A percentile compares a stretch with the other conserved stretches of the same genome.
Conservation (phyloP, 768 basidiomycete genomes). For the Xerocomus spinulosus region DNA sequence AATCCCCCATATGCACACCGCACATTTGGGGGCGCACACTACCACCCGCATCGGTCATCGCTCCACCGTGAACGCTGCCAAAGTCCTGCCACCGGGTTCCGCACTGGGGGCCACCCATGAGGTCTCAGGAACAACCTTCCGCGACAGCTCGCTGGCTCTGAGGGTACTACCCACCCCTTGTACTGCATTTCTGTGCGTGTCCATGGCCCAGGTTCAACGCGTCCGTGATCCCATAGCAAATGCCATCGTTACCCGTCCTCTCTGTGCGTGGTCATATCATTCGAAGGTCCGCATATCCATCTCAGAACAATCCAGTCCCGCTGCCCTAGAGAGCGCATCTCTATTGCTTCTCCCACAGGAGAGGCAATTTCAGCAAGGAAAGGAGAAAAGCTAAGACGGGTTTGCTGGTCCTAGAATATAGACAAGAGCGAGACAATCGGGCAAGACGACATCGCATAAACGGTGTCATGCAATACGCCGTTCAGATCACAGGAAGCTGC, state of each 20-base stretch:
- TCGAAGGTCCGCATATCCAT: slow-evolving; percentile 6
- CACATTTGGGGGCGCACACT: slow-evolving; percentile 23
- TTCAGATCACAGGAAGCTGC: slow-evolving; percentile 3
- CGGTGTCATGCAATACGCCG: slow-evolving; percentile 12
- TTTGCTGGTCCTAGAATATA: slow-evolving; percentile 10
- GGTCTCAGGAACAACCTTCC: slow-evolving; percentile 1
- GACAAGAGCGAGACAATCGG: slow-evolving; percentile 13
- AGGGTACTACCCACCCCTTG: slow-evolving; percentile 13
- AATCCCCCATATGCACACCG: slow-evolving; percentile 24
- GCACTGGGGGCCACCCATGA: slow-evolving; percentile 5
- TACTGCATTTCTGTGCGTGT: slow-evolving; percentile 33
- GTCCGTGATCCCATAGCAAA: slow-evolving; percentile 3
- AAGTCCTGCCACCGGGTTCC: slow-evolving; percentile 23
- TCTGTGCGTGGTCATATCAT: slow-evolving; percentile 23
- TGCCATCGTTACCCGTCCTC: slow-evolving; percentile 12
- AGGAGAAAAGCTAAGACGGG: slow-evolving; percentile 11
- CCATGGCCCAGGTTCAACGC: slow-evolving; percentile 27
- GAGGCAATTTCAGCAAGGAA: slow-evolving; percentile 36
- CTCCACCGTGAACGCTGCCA: slow-evolving; percentile 32
- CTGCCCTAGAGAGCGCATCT: slow-evolving; percentile 55
- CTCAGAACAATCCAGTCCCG: slow-evolving; percentile 25
- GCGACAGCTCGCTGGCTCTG: slow-evolving; percentile 30
- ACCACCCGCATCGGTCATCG: slow-evolving; percentile 34
- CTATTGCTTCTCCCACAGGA: slow-evolving; percentile 46
- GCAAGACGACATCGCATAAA: slow-evolving; percentile 4